Evolutionary conservation across 2,329 filamentous ascomycete genomes (phyloP).

Genomic region (Aspergillus amoenus): DNA sequence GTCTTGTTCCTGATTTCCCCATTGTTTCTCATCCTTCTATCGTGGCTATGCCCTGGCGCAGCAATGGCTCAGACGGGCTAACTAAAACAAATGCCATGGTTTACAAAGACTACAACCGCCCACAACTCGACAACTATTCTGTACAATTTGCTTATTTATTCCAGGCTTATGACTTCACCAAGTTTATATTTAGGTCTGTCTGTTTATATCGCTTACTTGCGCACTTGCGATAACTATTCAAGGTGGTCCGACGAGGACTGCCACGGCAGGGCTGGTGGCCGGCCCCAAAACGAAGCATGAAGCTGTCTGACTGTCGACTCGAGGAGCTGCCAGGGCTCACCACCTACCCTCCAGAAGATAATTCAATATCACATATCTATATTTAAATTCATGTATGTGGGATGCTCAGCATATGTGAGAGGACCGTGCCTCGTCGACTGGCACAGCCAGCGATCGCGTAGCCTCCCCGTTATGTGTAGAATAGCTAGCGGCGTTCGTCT

Average conservation of each 20-base stretch:
- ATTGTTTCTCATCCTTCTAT: neutral
- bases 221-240: neutral
- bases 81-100: conserved; percentile 13
- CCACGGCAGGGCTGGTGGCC: conserved; percentile 12
- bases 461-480: conserved; percentile 1
- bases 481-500: conserved; percentile 19
- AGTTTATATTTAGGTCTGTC: neutral
- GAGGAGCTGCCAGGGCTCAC: too few relatives aligned
- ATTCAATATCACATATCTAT: conserved; percentile 1
- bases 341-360: neutral
- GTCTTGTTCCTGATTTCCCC: neutral
- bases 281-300: neutral
- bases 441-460: conserved; percentile 9
- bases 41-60: conserved; percentile 26
- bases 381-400: conserved; percentile 9
- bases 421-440: conserved; percentile 1
- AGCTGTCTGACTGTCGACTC: neutral
- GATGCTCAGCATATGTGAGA: neutral
- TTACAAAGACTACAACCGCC: conserved; percentile 7
- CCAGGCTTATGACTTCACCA: neutral
- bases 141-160: conserved; percentile 6
- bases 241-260: neutral
- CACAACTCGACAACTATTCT: neutral
- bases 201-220: neutral
- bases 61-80: conserved; percentile 16